Conservation (phyloP, 352 stramenopile species). For the Phytophthora pisi region DNA sequence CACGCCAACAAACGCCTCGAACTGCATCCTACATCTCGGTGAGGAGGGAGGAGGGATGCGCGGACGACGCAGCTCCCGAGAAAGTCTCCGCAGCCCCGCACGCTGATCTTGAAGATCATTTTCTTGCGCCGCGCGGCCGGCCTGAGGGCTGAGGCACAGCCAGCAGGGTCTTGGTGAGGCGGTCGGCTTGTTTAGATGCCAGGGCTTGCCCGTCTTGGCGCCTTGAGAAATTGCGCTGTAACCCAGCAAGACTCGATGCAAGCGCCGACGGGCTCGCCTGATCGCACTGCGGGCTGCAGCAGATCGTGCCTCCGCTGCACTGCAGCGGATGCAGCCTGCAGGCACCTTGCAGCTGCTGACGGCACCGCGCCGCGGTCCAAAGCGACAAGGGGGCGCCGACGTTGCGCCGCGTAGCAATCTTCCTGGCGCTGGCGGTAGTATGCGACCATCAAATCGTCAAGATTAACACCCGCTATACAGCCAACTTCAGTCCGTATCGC, state of each 20-base stretch:
- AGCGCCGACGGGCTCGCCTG: not conserved
- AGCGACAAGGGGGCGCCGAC: constrained; percentile 9
- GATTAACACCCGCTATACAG: constrained; percentile 3
- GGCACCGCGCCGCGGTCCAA: constrained; percentile 4
- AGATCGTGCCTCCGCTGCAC: not conserved
- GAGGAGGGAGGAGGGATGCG: too few species aligned
- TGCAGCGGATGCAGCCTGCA: too few species aligned
- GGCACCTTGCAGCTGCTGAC: constrained; percentile 13
- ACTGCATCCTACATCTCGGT: too few species aligned
- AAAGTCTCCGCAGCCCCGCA: too few species aligned
- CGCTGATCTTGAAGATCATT: too few species aligned
- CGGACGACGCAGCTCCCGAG: too few species aligned
- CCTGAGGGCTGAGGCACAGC: too few species aligned
- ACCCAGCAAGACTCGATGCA: not conserved
- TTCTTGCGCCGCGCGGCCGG: too few species aligned
- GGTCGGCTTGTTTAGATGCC: constrained; percentile 14
- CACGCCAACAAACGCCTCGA: too few species aligned
- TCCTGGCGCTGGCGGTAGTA: not conserved
- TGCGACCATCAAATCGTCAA: constrained; percentile 16
- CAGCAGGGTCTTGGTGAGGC: constrained; percentile 3
- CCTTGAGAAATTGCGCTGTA: not conserved
- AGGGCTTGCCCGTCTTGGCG: not conserved
- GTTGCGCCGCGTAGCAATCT: constrained; percentile 13
- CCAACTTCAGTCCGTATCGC: not conserved
- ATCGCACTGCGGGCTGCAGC: not conserved